Evolutionary conservation across 345 rosid genomes (phyloP).

Genomic region (Populus euphratica): DNA sequence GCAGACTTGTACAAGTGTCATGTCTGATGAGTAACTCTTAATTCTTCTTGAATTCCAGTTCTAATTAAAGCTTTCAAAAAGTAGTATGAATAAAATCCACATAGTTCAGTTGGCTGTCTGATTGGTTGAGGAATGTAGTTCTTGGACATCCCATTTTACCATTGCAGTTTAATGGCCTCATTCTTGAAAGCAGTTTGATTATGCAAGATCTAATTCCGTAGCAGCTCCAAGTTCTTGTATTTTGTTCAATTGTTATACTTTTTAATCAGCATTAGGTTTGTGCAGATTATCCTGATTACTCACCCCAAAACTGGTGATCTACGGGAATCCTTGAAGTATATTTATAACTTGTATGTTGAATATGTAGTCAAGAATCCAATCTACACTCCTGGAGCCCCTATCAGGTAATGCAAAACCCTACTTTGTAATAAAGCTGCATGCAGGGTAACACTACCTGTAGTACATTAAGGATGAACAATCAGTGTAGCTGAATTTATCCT

Average conservation of each 20-base stretch:
- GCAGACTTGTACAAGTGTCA: no score
- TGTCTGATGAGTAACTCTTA: no score
- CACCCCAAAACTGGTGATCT: constrained; percentile 91
- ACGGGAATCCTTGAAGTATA: constrained; percentile 70
- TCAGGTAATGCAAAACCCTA: constrained; percentile 48
- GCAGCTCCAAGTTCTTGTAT: background rate
- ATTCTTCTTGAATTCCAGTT: no score
- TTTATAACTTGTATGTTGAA: constrained; percentile 85
- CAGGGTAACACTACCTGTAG: background rate
- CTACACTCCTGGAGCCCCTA: constrained; percentile 68
- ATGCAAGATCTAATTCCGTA: background rate
- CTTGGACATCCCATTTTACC: no score
- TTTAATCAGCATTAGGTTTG: background rate
- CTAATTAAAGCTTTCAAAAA: no score
- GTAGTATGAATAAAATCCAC: no score
- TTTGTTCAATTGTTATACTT: background rate
- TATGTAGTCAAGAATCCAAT: constrained; percentile 80
- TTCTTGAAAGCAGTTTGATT: no score
- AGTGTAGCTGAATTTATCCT: no score
- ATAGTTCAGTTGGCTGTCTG: no score
- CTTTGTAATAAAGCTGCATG: background rate
- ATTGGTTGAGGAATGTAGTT: no score
- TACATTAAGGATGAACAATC: no score
- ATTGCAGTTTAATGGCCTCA: no score
- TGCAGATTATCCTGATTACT: constrained; percentile 78